These are phyloP conservation scores for Eucalyptus polyanthemos DNA, from an alignment of 345 rosid genomes.

Conservation along the genomic window DNA sequence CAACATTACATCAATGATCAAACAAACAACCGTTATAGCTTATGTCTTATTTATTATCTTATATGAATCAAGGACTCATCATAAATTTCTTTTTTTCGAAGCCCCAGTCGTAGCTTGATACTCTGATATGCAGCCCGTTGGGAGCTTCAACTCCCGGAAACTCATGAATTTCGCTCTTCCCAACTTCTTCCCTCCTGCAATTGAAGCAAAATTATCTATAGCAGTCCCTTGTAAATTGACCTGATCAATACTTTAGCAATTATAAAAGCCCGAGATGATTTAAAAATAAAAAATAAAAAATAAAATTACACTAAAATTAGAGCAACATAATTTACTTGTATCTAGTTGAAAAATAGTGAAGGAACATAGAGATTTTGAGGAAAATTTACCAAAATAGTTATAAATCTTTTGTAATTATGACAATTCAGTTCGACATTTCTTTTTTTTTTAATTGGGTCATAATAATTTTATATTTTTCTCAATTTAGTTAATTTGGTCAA, in stretches of 20 bases:
- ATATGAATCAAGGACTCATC: not conserved
- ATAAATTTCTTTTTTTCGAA: no score
- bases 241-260: not conserved
- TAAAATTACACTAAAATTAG: no score
- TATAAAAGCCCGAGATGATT: no score
- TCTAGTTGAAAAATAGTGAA: constrained; percentile 77
- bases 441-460: no score
- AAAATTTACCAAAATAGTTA: no score
- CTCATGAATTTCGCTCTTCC: constrained; percentile 45
- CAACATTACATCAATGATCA: not conserved
- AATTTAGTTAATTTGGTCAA: no score
- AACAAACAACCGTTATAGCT: not conserved
- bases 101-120: constrained; percentile 5
- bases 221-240: not conserved
- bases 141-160: constrained; percentile 94
- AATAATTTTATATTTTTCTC: no score
- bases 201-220: not conserved
- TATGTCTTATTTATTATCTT: not conserved
- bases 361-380: constrained; percentile 34
- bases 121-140: constrained; percentile 59
- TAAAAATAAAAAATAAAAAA: no score
- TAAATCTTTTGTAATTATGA: no score
- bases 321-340: constrained; percentile 5
- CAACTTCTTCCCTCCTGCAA: constrained; percentile 87
- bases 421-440: rapidly evolving